Percentiles rank a stretch among this genome's conserved stretches.
phyloP scores from a whole-genome alignment of 768 basidiomycete species.

The Mycena sanguinolenta region DNA sequence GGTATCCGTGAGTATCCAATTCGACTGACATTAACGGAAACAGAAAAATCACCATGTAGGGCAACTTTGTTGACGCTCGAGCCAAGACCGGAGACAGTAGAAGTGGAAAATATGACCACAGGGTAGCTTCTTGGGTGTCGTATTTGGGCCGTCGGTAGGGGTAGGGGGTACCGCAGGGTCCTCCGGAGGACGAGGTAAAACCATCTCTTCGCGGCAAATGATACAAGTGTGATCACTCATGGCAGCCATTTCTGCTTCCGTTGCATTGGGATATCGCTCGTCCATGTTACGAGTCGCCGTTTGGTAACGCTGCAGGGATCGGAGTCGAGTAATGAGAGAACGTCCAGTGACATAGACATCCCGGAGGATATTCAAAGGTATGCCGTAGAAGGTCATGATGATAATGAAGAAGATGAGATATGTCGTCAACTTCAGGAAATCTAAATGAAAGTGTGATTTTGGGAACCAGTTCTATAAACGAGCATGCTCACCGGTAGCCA shows the following conservation, averaged over 20 bases:
- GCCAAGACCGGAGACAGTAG: conserved; percentile 96
- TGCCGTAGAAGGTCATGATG: conserved; percentile 93
- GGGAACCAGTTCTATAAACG: conserved; percentile 8
- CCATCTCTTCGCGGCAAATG: conserved; percentile 98
- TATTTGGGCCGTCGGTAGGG: conserved; percentile 82
- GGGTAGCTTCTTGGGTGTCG: conserved; percentile 95
- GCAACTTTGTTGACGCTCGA: conserved; percentile 98
- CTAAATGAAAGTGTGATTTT: conserved; percentile 61
- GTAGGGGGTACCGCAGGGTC: conserved; percentile 45
- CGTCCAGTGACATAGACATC: conserved; percentile 97
- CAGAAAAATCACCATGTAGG: conserved; percentile 90
- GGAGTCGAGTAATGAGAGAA: conserved; percentile 89
- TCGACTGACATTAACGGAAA: conserved; percentile 23
- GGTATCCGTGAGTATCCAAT: conserved; percentile 23
- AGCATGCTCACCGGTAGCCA: conserved; percentile 79
- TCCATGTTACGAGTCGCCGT: conserved; percentile 98
- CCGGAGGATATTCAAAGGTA: conserved; percentile 96
- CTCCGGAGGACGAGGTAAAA: conserved; percentile 50
- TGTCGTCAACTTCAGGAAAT: conserved; percentile 92
- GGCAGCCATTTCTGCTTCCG: conserved; percentile 82
- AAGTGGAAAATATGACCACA: conserved; percentile 99
- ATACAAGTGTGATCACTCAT: conserved; percentile 96
- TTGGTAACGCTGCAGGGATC: conserved; percentile 92
- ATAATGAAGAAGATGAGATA: conserved; percentile 95
- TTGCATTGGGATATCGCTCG: conserved; percentile 92